Evolutionary conservation across 371 early-diverging fungal genomes (phyloP), one percentile per base, ranked within the genome.

Genomic region (Catenaria anguillulae): DNA sequence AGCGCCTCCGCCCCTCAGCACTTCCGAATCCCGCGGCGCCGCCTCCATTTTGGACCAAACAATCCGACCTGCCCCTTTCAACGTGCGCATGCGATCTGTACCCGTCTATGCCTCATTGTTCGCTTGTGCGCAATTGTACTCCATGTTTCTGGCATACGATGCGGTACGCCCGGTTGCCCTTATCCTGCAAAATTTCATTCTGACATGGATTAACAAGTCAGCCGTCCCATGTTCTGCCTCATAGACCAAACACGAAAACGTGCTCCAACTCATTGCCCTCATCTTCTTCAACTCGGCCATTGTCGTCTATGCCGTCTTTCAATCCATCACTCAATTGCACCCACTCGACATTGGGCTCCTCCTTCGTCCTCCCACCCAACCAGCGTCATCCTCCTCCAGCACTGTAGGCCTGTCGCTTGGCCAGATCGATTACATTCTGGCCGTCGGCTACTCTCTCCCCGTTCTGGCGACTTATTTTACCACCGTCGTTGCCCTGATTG

Each of bases 201-300:
- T 4, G 54, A 5, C 33, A 5, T 54, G 8, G 26, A 4, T 54
- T 4, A 54, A 5, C 33, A 15, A 5, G 26, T 8, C 54, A 5
- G 6, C 4, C 33, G 10, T 12, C 33, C 17, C 54, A 12, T n/a
- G 17, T 17, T 21, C 33, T 1, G 2, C 37, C 45, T 1, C 10
- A 10, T 54, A 88, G 89, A 77, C 87, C 4, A 81, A 79, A 43
- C 77, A 81, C 52, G 78, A 85, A 70, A 92, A 93, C 72, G 91
- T 89, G 1, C 88, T 92, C 63, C 91, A 92, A 70, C 77, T 92
- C 40, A 83, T 91, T 64, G 87, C 84, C 4, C 83, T 89, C 64
- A 74, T 91, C 43, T 58, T 85, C 45, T 88, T 92, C 74, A 86
- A 91, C 68, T 55, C 85, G 34, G 84, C 83, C 70, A 82, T 82